A percentile compares a stretch with the other conserved stretches of the same genome.
phyloP scores from a whole-genome alignment of 306 rosid species.

The Acacia melanoxylon region DNA sequence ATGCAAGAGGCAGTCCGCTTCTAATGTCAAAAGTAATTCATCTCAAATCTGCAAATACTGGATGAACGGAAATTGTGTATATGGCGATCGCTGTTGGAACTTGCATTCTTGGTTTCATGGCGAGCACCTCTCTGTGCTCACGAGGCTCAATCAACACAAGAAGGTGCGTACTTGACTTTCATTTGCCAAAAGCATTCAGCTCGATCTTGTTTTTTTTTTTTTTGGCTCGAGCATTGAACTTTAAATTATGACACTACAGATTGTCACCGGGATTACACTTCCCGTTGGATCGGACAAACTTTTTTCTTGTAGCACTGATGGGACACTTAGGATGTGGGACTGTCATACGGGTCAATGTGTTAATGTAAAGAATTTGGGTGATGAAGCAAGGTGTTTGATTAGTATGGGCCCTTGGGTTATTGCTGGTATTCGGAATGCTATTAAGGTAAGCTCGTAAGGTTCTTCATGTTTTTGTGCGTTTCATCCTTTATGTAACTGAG shows the following conservation, averaged over 20 bases:
- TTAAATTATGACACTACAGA: constrained; percentile 21
- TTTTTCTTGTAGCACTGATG: constrained; percentile 48
- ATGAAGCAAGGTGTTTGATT: constrained; percentile 42
- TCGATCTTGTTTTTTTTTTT: background rate
- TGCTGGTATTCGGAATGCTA: constrained; percentile 30
- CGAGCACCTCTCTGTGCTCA: too few species aligned
- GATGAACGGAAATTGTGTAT: too few species aligned
- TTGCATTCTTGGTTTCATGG: too few species aligned
- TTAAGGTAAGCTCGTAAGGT: constrained; percentile 10
- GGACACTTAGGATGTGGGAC: constrained; percentile 50
- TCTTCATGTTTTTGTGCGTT: background rate
- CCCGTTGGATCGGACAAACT: constrained; percentile 43
- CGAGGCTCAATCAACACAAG: too few species aligned
- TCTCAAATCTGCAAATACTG: too few species aligned
- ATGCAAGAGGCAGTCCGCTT: too few species aligned
- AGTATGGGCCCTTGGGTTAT: constrained; percentile 52
- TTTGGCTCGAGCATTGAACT: background rate
- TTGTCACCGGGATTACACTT: constrained; percentile 45
- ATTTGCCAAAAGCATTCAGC: background rate
- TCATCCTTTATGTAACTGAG: background rate
- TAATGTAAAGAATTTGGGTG: constrained; percentile 27
- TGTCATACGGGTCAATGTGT: constrained; percentile 45
- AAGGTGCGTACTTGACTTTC: background rate
- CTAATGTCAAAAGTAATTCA: too few species aligned
- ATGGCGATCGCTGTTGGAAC: too few species aligned